phyloP scores from a whole-genome alignment of 2,329 filamentous ascomycete genomes.

The Cytospora mali region DNA sequence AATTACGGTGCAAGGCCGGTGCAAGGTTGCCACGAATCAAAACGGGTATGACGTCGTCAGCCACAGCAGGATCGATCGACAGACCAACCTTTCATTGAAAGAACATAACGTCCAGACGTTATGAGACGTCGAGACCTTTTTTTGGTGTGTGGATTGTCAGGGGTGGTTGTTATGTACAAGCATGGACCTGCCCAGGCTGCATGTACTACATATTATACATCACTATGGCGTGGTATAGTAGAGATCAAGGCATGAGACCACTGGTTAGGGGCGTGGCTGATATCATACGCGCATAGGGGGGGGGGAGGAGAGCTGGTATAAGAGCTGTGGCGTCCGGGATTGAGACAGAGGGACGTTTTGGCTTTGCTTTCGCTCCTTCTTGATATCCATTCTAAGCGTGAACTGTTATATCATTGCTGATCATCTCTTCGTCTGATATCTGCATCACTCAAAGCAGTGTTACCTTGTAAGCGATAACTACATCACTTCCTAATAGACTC shows the following conservation, averaged over 20 bases:
- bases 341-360: background rate
- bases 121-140: too few species aligned
- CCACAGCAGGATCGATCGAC: constrained; percentile 12
- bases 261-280: background rate
- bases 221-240: background rate
- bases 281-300: background rate
- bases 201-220: background rate
- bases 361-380: background rate
- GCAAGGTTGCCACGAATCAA: constrained; percentile 5
- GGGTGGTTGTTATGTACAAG: background rate
- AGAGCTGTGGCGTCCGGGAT: background rate
- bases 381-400: background rate
- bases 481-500: background rate
- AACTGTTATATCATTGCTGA: background rate
- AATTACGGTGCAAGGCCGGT: constrained; percentile 1
- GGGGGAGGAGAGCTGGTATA: background rate
- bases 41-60: constrained; percentile 13
- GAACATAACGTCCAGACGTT: background rate
- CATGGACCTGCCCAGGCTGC: background rate
- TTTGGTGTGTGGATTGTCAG: background rate
- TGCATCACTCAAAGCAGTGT: background rate
- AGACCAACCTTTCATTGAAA: background rate
- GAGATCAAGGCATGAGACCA: constrained; percentile 2
- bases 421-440: background rate
- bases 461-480: background rate